Conservation (phyloP, 768 basidiomycete genomes). For the Lentinus brumalis region DNA sequence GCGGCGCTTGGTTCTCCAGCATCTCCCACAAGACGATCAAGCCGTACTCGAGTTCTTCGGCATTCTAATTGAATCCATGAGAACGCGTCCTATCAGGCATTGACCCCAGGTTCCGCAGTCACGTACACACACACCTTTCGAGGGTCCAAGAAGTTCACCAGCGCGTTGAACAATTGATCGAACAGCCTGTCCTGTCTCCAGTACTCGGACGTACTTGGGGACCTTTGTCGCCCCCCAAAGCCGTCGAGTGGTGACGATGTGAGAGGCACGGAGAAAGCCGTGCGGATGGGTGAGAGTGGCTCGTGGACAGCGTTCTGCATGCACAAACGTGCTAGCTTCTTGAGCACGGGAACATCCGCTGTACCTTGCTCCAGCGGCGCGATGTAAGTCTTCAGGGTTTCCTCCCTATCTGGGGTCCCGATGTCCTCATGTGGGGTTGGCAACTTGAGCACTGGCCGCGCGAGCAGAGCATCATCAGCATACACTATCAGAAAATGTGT, state of each 20-base stretch:
- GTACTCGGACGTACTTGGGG: constrained; percentile 53
- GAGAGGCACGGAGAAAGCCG: constrained; percentile 49
- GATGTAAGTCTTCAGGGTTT: constrained; percentile 58
- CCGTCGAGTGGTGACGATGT: constrained; percentile 60
- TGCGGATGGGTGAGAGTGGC: constrained; percentile 55
- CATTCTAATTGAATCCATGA: constrained; percentile 44
- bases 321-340: constrained; percentile 67
- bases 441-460: constrained; percentile 55
- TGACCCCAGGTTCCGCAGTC: constrained; percentile 12
- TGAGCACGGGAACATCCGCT: constrained; percentile 56
- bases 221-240: constrained; percentile 38
- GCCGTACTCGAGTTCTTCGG: constrained; percentile 72
- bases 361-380: constrained; percentile 52
- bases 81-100: constrained; percentile 18
- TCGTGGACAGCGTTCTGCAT: constrained; percentile 55
- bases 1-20: constrained; percentile 68
- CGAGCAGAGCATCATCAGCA: constrained; percentile 39
- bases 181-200: constrained; percentile 78
- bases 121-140: constrained; percentile 49
- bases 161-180: constrained; percentile 65
- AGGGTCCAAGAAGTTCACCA: constrained; percentile 65
- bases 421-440: constrained; percentile 43
- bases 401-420: constrained; percentile 41
- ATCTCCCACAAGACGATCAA: constrained; percentile 85
- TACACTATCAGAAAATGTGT: constrained; percentile 12